Base-by-base conservation (phyloP, 176 grass and related monocot genomes). In the Saccharum officinarum region DNA sequence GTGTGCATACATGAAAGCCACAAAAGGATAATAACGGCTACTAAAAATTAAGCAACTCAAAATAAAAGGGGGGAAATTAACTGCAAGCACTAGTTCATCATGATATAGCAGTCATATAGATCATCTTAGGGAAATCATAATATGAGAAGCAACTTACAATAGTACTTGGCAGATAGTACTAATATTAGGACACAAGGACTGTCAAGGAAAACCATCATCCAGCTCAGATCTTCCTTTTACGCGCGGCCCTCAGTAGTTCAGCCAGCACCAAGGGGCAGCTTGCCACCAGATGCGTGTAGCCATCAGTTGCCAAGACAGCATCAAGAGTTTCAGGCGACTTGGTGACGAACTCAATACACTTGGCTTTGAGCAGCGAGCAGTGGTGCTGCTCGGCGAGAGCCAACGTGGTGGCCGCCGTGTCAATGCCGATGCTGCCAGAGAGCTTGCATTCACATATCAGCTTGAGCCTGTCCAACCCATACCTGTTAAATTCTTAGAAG, bases 331-430 rank as follows among this genome's bases (percentile, higher is more conserved):
- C 75, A 23, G 71, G 59, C 7, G 40, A 38, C 22, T 0, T 33
- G 20, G 87, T 38, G 25, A 91, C 30, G 52, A 90, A 86, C 20
- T 88, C 78, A 26, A 92, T 34, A 22, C 87, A 94, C 69, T 39
- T 76, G 17, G 52, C 59, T 70, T 88, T 92, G 54, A 94, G 92
- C n/a, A 83, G 38, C 18, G 66, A 30, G 78, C 87, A 92, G n/a
- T 55, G 28, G 67, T 89, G 89, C 26, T 78, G 80, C 72, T 89
- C 89, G 1, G 89, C 92, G 20, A 94, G 46, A 23, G 78, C 81
- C 34, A 94, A 59, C 8, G 70, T 74, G 3, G 38, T 46, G 12
- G 87, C 83, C n/a, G 71, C 82, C 3, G 78, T 94, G 8, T 36
- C 86, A 3, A 89, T 78, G 10, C 30, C 7, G 17, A 92, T 66